Conservation (phyloP, 192 early-diverging fungal species). For the Backusella morwellensis region DNA sequence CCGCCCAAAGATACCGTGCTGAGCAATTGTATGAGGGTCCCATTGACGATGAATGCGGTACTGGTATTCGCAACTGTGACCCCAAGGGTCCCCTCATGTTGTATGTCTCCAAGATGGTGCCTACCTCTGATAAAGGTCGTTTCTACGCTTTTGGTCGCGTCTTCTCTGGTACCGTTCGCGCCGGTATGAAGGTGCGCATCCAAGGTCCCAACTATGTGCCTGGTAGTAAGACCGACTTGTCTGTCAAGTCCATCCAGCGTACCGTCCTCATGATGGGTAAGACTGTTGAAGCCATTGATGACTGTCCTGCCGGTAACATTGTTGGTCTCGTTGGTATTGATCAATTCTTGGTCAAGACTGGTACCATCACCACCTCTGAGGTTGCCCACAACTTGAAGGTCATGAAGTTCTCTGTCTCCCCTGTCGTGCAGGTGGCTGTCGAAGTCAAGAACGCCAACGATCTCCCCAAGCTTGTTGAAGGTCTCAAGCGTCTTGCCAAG, state of each 20-base stretch:
- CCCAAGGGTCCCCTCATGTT: conserved; percentile 95
- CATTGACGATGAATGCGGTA: conserved; percentile 88
- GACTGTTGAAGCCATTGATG: conserved; percentile 93
- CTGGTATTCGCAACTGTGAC: conserved; percentile 84
- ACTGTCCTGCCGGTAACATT: conserved; percentile 99
- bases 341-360: conserved; percentile 99
- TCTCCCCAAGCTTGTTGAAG: conserved; percentile 98
- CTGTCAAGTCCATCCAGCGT: conserved; percentile 95
- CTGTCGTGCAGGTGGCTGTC: conserved; percentile 95
- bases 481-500: conserved; percentile 99
- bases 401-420: conserved; percentile 99
- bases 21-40: conserved; percentile 96
- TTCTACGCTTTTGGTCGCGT: conserved; percentile 99
- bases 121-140: conserved; percentile 96
- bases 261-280: conserved; percentile 99
- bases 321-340: conserved; percentile 98
- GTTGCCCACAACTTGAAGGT: conserved; percentile 96
- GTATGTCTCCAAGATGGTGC: conserved; percentile 99
- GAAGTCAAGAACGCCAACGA: conserved; percentile 97
- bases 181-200: conserved; percentile 98
- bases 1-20: conserved; percentile 90
- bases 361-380: conserved; percentile 94
- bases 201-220: conserved; percentile 92
- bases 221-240: conserved; percentile 89
- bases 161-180: conserved; percentile 95